Conservation (phyloP, 1,139 yeast genomes). For the Saccharomyces hybrid region DNA sequence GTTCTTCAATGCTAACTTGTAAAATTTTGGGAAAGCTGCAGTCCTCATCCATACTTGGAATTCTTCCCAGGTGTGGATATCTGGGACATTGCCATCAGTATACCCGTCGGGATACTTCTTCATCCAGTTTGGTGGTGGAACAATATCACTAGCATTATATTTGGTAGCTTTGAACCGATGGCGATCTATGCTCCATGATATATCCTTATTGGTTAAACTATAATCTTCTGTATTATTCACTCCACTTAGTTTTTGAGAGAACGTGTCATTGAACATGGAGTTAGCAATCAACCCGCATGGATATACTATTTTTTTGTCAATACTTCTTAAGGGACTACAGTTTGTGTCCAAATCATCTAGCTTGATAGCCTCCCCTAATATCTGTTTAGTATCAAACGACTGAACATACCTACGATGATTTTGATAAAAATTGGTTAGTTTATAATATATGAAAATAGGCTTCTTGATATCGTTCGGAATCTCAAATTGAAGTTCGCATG, state of each 20-base stretch:
- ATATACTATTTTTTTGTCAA: constrained; percentile 55
- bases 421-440: constrained; percentile 65
- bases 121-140: constrained; percentile 94
- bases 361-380: constrained; percentile 54
- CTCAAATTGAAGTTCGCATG: constrained; percentile 52
- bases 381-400: constrained; percentile 58
- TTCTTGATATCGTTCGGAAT: constrained; percentile 52
- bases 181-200: constrained; percentile 81
- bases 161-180: constrained; percentile 71
- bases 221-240: constrained; percentile 44
- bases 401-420: constrained; percentile 73
- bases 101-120: constrained; percentile 83
- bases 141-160: constrained; percentile 64
- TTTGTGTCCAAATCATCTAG: constrained; percentile 39
- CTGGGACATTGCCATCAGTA: constrained; percentile 76
- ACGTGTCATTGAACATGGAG: constrained; percentile 85
- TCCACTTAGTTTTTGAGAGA: constrained; percentile 32
- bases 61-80: constrained; percentile 66
- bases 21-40: constrained; percentile 79
- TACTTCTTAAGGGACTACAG: constrained; percentile 68
- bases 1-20: constrained; percentile 74
- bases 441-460: constrained; percentile 61
- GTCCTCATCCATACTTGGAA: constrained; percentile 98
- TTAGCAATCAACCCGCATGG: constrained; percentile 97
- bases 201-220: constrained; percentile 57